Base-by-base conservation (phyloP, 441 rosid species). In the Euphorbia corollata region DNA sequence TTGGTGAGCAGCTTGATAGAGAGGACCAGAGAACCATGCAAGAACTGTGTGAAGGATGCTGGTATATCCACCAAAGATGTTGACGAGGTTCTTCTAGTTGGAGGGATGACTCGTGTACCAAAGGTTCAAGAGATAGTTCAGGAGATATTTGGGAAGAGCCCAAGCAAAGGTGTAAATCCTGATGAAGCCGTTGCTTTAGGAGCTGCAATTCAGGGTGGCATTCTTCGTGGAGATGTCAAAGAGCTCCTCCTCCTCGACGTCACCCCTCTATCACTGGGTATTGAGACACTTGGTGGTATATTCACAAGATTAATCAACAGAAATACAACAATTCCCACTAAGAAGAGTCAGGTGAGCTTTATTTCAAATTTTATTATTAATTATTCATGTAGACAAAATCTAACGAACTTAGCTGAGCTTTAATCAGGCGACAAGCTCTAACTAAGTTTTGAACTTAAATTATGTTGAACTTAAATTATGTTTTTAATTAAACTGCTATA, bases 171-270 rank as follows among this genome's bases (percentile, higher is more conserved):
- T 73, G 97, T 93, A 2, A 93, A 93, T 66, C 97, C 97, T 36
- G 99, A 93, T 60, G 99, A 93, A 79, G 97, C 99, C 59, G 99
- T 93, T 71, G 96, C 99, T 0, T 76, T 91, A 81, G 99, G 98
- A 71, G 99, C 97, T 74, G 99, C 99, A 8, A 81, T 93, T 61
- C 98, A 93, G 78, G 98, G 96, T 63, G 98, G 98, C 59, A 90
- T 92, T 63, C 92, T 93, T 34, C 97, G 97, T 1, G 99, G 99
- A 55, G 97, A 93, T 79, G 99, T 93, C 63, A 93, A 93, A 59
- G 97, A 93, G 65, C 61, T 93, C 79, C 83, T 91, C 55, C 90
- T 91, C 53, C 76, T 93, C n/a, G 99, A 91, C 76, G 93, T 93
- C 34, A 93, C 99, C 30, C 99, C 96, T 64, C 77, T 91, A 0